Evolutionary conservation across 2,329 filamentous ascomycete species (phyloP), one percentile per base, ranked within the genome.

Genomic region (Verticillium albo-atrum): DNA sequence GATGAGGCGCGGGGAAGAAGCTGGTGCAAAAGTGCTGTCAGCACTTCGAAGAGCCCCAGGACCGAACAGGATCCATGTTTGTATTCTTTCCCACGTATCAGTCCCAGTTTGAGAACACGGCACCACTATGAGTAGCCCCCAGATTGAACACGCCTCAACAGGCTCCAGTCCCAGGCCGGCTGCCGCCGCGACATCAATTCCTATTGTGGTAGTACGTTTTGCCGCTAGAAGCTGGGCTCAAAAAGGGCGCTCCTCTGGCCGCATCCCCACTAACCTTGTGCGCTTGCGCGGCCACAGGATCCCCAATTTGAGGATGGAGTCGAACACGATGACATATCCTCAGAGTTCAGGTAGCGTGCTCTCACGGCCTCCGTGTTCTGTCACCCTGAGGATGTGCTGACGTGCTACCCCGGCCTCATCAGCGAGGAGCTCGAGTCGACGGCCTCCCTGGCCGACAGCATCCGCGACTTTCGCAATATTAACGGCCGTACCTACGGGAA

Each of bases 381-480:
- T 37, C 34, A 37, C 34, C 34, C 34, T 15, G n/a, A n/a, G 17
- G 12, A 37, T 37, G 34, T 37, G 34, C 34, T 37, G 34, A 37
- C 34, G 17, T 37, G 34, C 9, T 37, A 37, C 34, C 12, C 17
- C 34, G 34, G 17, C 34, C 34, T 54, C 26, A 20, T 14, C 17
- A 26, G 47, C 27, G 28, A 30, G 27, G 30, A 12, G 9, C 6
- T 54, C 28, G 27, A 54, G 52, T 73, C 71, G 3, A 73, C 70
- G 0, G 65, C 67, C 2, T 74, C 72, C 15, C 63, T 74, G 6
- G 65, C 68, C 4, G 68, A 69, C 9, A 72, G 70, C 59, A 69
- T 74, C 32, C 66, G 68, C 25, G 65, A 72, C 34, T 73, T 72
- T 56, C 69, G 71, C 51, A 65, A 59, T n/a, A 62, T 74, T n/a